Evolutionary conservation across 768 basidiomycete species (phyloP).

Genomic region (Lactarius hengduanensis): DNA sequence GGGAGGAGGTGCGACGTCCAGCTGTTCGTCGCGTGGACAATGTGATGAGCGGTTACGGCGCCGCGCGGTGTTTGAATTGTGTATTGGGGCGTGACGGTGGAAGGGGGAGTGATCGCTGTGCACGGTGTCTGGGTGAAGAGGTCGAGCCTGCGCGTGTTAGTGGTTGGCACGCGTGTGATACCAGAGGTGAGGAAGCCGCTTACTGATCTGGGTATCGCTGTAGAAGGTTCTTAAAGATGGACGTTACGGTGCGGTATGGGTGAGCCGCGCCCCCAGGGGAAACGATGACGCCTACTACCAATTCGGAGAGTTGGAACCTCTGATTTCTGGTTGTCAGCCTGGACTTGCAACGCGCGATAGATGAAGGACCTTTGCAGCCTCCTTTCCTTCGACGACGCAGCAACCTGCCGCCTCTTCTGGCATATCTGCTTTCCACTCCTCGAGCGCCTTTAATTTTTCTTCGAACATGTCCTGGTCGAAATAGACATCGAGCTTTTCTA

Average conservation of each 20-base stretch:
- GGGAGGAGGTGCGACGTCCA: slow-evolving; percentile 73
- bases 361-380: slow-evolving; percentile 38
- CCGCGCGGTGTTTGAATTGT: slow-evolving; percentile 63
- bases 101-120: slow-evolving; percentile 45
- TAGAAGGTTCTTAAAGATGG: slow-evolving; percentile 53
- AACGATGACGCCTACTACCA: slow-evolving; percentile 50
- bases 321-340: slow-evolving; percentile 31
- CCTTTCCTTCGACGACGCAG: slow-evolving; percentile 35
- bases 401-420: slow-evolving; percentile 44
- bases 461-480: slow-evolving; percentile 43
- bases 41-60: slow-evolving; percentile 51
- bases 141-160: slow-evolving; percentile 45
- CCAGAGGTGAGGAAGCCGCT: slow-evolving; percentile 24
- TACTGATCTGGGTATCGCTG: slow-evolving; percentile 49
- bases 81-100: slow-evolving; percentile 40
- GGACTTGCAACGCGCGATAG: not conserved
- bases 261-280: slow-evolving; percentile 62
- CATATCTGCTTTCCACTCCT: slow-evolving; percentile 48
- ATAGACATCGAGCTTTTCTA: slow-evolving; percentile 60
- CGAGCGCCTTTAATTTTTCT: slow-evolving; percentile 45
- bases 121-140: slow-evolving; percentile 63
- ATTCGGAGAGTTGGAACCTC: slow-evolving; percentile 49
- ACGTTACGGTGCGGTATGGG: slow-evolving; percentile 68
- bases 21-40: slow-evolving; percentile 85
- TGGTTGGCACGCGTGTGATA: not conserved